A percentile compares a stretch with the other conserved stretches of the same genome.
phyloP scores from a whole-genome alignment of 352 stramenopile genomes.

The Phytopythium boreale region DNA sequence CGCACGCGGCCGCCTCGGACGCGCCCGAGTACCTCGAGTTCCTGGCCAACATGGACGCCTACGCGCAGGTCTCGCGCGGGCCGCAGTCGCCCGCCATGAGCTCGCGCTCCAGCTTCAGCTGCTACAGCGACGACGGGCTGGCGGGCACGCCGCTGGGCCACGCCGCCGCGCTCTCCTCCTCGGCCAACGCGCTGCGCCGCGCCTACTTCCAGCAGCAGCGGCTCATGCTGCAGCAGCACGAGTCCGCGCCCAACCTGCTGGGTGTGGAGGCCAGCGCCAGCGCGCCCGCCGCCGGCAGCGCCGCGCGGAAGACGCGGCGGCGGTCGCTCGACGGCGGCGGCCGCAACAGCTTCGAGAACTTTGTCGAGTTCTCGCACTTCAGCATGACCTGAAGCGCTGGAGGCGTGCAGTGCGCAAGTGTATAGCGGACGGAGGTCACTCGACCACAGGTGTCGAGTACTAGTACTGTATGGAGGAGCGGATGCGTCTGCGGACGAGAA shows the following conservation, averaged over 20 bases:
- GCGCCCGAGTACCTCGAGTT: constrained; percentile 66
- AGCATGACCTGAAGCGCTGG: constrained; percentile 49
- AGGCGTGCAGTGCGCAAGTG: too few species aligned
- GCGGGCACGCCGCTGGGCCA: neutral
- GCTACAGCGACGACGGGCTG: constrained; percentile 4
- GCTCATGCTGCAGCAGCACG: neutral
- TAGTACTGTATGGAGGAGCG: too few species aligned
- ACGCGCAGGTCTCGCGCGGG: constrained; percentile 33
- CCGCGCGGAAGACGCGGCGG: neutral
- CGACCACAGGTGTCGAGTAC: neutral
- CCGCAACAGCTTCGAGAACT: constrained; percentile 29
- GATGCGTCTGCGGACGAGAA: too few species aligned
- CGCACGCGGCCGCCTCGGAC: constrained; percentile 46
- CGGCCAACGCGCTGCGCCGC: constrained; percentile 27
- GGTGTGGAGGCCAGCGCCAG: neutral
- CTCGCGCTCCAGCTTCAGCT: constrained; percentile 11
- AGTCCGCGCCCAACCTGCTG: constrained; percentile 1
- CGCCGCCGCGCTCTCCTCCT: constrained; percentile 21
- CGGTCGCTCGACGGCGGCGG: constrained; percentile 8
- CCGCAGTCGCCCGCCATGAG: constrained; percentile 26
- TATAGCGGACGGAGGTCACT: neutral
- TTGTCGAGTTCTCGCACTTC: constrained; percentile 52
- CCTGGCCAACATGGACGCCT: constrained; percentile 52
- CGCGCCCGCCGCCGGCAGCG: too few species aligned
- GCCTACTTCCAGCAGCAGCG: constrained; percentile 29